These are phyloP conservation scores for Colletotrichum brevisporum DNA, from an alignment of 2,329 filamentous ascomycete genomes.

Conservation along the genomic window DNA sequence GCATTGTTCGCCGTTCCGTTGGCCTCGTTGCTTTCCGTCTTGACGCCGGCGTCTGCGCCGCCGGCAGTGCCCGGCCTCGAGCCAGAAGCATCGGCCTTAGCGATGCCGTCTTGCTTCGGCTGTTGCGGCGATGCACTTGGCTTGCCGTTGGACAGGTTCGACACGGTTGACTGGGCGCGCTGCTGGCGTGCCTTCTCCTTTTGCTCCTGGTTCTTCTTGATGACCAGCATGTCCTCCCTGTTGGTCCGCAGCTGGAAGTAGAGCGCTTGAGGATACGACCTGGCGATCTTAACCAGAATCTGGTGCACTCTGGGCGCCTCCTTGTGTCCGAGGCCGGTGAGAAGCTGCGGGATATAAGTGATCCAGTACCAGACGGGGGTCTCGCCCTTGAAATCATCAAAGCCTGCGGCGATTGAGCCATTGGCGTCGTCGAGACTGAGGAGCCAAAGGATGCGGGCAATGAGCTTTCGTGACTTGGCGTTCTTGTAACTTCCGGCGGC, in stretches of 20 bases:
- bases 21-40: conserved; percentile 59
- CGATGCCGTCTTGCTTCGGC: conserved; percentile 66
- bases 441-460: conserved; percentile 94
- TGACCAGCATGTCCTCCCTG: conserved; percentile 91
- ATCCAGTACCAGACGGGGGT: conserved; percentile 99
- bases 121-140: conserved; percentile 62
- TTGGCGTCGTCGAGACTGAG: conserved; percentile 93
- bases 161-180: conserved; percentile 61
- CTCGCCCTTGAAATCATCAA: conserved; percentile 97
- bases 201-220: conserved; percentile 88
- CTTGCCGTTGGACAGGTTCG: conserved; percentile 60
- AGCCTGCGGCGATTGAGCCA: conserved; percentile 85
- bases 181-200: conserved; percentile 75
- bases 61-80: conserved; percentile 68
- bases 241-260: conserved; percentile 97
- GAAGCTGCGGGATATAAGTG: conserved; percentile 96
- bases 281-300: conserved; percentile 93
- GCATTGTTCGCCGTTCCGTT: conserved; percentile 43
- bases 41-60: conserved; percentile 59
- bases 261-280: conserved; percentile 93
- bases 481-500: conserved; percentile 98
- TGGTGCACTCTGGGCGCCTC: conserved; percentile 89
- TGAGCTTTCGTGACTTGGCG: conserved; percentile 92
- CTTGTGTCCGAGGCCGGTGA: conserved; percentile 91
- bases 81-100: conserved; percentile 51